Percentiles rank a stretch among this genome's conserved stretches.
phyloP scores from a whole-genome alignment of 169 alveolate genomes.

The Plasmodium gaboni region DNA sequence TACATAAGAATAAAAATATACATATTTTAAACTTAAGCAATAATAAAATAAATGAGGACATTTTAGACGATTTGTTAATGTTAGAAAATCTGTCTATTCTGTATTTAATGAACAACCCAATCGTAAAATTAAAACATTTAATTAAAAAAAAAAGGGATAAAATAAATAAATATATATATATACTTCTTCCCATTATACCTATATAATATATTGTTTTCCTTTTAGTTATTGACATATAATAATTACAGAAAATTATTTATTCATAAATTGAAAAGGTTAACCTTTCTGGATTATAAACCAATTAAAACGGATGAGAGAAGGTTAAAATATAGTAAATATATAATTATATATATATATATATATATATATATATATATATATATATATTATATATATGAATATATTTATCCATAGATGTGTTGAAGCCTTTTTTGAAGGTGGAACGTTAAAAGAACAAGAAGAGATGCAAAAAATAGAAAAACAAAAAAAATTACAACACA shows the following conservation, averaged over 20 bases:
- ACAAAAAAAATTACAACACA: constrained; percentile 41
- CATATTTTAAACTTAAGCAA: constrained; percentile 50
- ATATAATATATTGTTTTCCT: constrained; percentile 7
- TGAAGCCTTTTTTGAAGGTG: constrained; percentile 66
- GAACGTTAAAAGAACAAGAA: constrained; percentile 33
- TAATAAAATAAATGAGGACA: constrained; percentile 57
- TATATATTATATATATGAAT: neutral
- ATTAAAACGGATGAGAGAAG: constrained; percentile 67
- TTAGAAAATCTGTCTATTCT: constrained; percentile 25
- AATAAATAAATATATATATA: neutral
- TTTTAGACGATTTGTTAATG: constrained; percentile 15
- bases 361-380: constrained; percentile 15
- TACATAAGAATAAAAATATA: constrained; percentile 22
- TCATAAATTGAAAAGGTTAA: constrained; percentile 32
- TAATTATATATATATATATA: neutral
- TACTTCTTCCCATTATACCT: neutral
- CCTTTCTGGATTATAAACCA: constrained; percentile 66
- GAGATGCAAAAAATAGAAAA: constrained; percentile 51
- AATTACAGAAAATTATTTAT: constrained; percentile 66
- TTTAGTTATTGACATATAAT: constrained; percentile 34
- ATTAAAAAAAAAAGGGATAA: neutral
- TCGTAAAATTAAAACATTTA: constrained; percentile 14
- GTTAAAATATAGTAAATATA: constrained; percentile 6
- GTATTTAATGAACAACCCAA: constrained; percentile 65
- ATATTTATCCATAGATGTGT: constrained; percentile 33